phyloP scores from a whole-genome alignment of 371 early-diverging fungal species.

The Mucor racemosus region DNA sequence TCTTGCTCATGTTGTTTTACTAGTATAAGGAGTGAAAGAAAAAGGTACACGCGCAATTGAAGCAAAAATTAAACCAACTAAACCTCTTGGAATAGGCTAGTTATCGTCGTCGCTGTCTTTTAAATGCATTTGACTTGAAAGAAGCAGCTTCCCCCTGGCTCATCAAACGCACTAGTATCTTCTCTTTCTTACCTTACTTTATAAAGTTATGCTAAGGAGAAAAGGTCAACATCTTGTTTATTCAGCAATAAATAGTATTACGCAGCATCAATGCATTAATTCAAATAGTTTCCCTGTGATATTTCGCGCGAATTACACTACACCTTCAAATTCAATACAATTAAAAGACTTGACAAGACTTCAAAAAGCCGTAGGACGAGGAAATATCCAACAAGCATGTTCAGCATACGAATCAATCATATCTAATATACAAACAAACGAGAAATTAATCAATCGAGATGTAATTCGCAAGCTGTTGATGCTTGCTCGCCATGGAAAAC shows the following conservation, averaged over 20 bases:
- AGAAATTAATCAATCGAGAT: constrained; percentile 20
- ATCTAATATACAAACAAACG: background rate
- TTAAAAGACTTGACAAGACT: background rate
- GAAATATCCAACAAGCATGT: constrained; percentile 12
- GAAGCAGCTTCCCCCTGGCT: too few species aligned
- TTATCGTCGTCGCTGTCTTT: too few species aligned
- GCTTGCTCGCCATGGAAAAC: constrained; percentile 28
- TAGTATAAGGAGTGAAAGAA: background rate
- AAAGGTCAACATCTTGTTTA: background rate
- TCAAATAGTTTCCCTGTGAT: background rate
- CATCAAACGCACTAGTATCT: background rate
- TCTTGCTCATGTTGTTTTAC: background rate
- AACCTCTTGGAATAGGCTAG: too few species aligned
- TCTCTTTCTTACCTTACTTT: background rate
- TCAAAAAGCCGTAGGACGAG: constrained; percentile 11
- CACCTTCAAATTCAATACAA: background rate
- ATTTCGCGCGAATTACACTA: background rate
- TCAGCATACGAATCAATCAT: constrained; percentile 12
- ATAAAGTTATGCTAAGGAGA: background rate
- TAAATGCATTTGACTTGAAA: too few species aligned
- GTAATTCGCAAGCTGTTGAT: constrained; percentile 26
- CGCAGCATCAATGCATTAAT: background rate
- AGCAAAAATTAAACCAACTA: too few species aligned
- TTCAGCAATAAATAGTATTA: background rate
- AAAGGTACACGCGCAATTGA: background rate